phyloP scores from a whole-genome alignment of 1,139 yeast species.

The Nakaseomyces delphensis region DNA sequence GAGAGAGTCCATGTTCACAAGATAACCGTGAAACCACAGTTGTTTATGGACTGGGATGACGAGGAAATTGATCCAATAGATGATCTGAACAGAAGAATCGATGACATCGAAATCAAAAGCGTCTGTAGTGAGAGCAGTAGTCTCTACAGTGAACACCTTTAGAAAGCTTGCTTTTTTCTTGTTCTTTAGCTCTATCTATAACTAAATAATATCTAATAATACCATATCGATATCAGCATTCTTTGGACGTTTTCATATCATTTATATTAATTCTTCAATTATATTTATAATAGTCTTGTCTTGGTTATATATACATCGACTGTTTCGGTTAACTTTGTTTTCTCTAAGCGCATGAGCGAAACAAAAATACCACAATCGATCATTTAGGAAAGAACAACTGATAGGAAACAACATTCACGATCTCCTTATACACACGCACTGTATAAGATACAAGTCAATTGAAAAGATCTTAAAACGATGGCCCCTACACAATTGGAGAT shows the following conservation, averaged over 20 bases:
- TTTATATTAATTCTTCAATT: background rate
- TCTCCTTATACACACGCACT: background rate
- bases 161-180: too few species aligned
- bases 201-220: background rate
- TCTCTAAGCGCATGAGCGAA: too few species aligned
- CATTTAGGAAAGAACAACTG: too few species aligned
- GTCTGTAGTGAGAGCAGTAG: conserved; percentile 9
- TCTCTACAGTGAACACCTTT: conserved; percentile 10
- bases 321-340: too few species aligned
- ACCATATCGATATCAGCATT: background rate
- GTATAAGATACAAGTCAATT: background rate
- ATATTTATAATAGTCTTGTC: too few species aligned
- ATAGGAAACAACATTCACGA: too few species aligned
- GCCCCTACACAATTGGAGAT: conserved; percentile 72
- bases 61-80: conserved; percentile 9
- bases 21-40: background rate
- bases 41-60: conserved; percentile 6
- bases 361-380: too few species aligned
- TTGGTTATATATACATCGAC: too few species aligned
- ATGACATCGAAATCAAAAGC: conserved; percentile 11
- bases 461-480: conserved; percentile 35
- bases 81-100: conserved; percentile 14
- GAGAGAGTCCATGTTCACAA: background rate
- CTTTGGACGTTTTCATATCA: too few species aligned
- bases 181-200: background rate